These are phyloP conservation scores for Panus rudis DNA, from an alignment of 768 basidiomycete species.

Conservation along the genomic window DNA sequence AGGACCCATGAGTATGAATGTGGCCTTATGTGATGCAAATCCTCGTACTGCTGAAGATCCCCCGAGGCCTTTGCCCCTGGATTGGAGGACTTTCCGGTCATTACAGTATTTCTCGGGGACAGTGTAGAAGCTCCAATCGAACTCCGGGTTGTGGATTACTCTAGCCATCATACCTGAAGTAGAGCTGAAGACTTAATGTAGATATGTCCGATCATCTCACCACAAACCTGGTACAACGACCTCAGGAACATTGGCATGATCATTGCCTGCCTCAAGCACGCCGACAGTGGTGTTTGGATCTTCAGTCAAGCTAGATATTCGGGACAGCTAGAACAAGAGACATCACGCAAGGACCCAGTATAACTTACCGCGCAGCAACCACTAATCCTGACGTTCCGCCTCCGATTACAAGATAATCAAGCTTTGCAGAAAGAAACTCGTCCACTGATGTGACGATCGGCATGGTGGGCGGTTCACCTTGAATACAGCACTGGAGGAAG, in stretches of 20 bases:
- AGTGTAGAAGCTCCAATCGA: constrained; percentile 14
- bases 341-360: neutral
- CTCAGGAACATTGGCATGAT: constrained; percentile 8
- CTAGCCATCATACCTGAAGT: constrained; percentile 4
- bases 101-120: constrained; percentile 11
- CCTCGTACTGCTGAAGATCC: constrained; percentile 11
- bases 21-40: neutral
- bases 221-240: constrained; percentile 12
- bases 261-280: constrained; percentile 25
- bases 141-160: constrained; percentile 10
- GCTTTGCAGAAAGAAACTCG: constrained; percentile 3
- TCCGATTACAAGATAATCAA: constrained; percentile 14
- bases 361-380: constrained; percentile 10
- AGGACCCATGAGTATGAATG: neutral
- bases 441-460: constrained; percentile 6
- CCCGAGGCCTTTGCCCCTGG: constrained; percentile 11
- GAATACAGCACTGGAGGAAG: too few species aligned
- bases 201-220: neutral
- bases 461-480: neutral
- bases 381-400: constrained; percentile 13
- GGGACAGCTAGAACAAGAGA: neutral
- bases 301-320: constrained; percentile 17
- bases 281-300: constrained; percentile 20
- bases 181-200: neutral
- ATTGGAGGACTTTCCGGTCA: constrained; percentile 7